Conservation (phyloP, 2,329 filamentous ascomycete genomes). For the Penicillium sp. region DNA sequence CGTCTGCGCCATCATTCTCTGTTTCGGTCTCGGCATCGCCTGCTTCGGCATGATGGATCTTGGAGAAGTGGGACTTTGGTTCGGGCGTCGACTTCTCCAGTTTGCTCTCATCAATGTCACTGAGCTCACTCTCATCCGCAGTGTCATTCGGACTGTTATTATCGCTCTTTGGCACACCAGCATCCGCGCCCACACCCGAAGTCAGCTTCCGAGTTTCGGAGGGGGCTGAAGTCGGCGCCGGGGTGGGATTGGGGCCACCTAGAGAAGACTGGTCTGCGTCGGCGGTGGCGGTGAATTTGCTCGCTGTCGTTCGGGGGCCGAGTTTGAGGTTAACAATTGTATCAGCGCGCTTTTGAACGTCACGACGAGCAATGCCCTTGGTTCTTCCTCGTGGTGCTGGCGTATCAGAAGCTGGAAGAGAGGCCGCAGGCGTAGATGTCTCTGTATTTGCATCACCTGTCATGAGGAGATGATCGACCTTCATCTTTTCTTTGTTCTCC, state of each 20-base stretch:
- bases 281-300: constrained; percentile 24
- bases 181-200: neutral
- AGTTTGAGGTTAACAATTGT: constrained; percentile 50
- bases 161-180: constrained; percentile 3
- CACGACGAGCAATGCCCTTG: constrained; percentile 61
- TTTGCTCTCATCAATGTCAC: constrained; percentile 56
- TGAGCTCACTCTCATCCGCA: constrained; percentile 69
- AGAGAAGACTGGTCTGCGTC: constrained; percentile 25
- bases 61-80: constrained; percentile 28
- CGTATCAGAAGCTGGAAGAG: constrained; percentile 36
- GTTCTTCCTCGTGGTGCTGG: constrained; percentile 46
- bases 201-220: constrained; percentile 12
- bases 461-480: constrained; percentile 50
- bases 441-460: constrained; percentile 35
- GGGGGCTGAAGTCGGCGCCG: constrained; percentile 47
- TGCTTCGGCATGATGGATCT: constrained; percentile 24
- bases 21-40: constrained; percentile 20
- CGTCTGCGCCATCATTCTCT: constrained; percentile 26
- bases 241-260: constrained; percentile 10
- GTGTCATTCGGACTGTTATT: constrained; percentile 65
- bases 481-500: constrained; percentile 51
- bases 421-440: constrained; percentile 31
- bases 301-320: constrained; percentile 29
- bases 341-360: constrained; percentile 62
- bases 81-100: constrained; percentile 26